phyloP scores from a whole-genome alignment of 495 filamentous ascomycete species.

The Clohesyomyces aquaticus region DNA sequence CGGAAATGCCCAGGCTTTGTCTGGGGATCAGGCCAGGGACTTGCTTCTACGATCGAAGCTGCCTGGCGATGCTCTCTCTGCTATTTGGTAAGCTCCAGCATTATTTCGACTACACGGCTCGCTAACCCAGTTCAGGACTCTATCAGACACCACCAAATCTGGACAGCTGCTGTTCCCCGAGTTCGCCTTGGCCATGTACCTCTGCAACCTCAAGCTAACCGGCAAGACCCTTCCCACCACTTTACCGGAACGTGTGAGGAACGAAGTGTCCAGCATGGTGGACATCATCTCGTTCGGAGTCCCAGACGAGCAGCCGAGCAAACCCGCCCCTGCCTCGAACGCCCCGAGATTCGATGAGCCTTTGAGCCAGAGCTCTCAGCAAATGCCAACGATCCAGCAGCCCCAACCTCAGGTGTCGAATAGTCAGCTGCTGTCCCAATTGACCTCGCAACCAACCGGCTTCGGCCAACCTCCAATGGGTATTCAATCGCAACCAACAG shows the following conservation, averaged over 20 bases:
- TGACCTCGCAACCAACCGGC: constrained; percentile 75
- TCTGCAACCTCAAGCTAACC: constrained; percentile 90
- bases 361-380: constrained; percentile 63
- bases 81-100: constrained; percentile 72
- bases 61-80: constrained; percentile 76
- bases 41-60: constrained; percentile 86
- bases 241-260: constrained; percentile 84
- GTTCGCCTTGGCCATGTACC: constrained; percentile 97
- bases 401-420: constrained; percentile 84
- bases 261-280: constrained; percentile 99
- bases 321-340: constrained; percentile 60
- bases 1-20: constrained; percentile 82
- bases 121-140: constrained; percentile 61
- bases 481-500: constrained; percentile 60
- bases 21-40: constrained; percentile 88
- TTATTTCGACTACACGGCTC: neutral
- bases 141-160: constrained; percentile 97
- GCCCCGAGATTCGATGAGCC: constrained; percentile 76
- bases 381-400: constrained; percentile 78
- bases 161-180: constrained; percentile 97
- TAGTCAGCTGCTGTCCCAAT: constrained; percentile 73
- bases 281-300: constrained; percentile 98
- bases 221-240: constrained; percentile 75
- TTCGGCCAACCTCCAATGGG: constrained; percentile 60
- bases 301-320: constrained; percentile 69